These are phyloP conservation scores for Hypoxylon fragiforme DNA, from an alignment of 495 filamentous ascomycete species.

Conservation along the genomic window DNA sequence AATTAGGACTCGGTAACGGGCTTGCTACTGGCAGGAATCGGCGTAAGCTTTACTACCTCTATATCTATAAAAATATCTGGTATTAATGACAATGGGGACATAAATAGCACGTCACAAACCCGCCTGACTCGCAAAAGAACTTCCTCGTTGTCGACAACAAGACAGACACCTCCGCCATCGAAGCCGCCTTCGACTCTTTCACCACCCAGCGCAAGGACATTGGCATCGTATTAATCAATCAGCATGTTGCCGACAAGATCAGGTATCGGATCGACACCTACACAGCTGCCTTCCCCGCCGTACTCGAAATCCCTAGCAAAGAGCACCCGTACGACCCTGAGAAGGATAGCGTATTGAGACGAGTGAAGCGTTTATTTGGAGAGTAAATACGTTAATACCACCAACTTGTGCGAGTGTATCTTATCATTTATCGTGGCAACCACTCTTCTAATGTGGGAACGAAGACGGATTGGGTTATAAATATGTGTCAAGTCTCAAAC, in stretches of 20 bases:
- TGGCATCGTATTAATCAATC: slow-evolving; percentile 93
- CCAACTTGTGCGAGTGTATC: neutral
- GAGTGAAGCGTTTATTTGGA: slow-evolving; percentile 89
- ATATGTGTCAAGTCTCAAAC: slow-evolving; percentile 8
- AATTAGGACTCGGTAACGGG: slow-evolving; percentile 88
- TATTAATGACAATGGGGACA: slow-evolving; percentile 11
- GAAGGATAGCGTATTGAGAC: slow-evolving; percentile 94
- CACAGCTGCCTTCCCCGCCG: slow-evolving; percentile 71
- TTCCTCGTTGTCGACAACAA: slow-evolving; percentile 95
- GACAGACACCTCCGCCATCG: slow-evolving; percentile 85
- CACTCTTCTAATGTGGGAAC: neutral
- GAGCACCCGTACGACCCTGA: slow-evolving; percentile 99
- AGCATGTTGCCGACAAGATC: slow-evolving; percentile 97
- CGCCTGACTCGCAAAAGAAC: slow-evolving; percentile 90
- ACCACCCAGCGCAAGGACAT: slow-evolving; percentile 91
- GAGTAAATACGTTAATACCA: no score
- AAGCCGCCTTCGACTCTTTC: slow-evolving; percentile 87
- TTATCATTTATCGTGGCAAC: neutral
- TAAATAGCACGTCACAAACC: slow-evolving; percentile 44
- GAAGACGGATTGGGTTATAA: slow-evolving; percentile 18
- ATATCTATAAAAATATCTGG: slow-evolving; percentile 1
- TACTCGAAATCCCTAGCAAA: slow-evolving; percentile 97
- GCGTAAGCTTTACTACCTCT: slow-evolving; percentile 60
- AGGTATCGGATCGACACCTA: slow-evolving; percentile 75
- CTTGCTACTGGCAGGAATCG: slow-evolving; percentile 89